Evolutionary conservation across 805 yeast genomes (phyloP).

Genomic region (Zygosaccharomyces siamensis): DNA sequence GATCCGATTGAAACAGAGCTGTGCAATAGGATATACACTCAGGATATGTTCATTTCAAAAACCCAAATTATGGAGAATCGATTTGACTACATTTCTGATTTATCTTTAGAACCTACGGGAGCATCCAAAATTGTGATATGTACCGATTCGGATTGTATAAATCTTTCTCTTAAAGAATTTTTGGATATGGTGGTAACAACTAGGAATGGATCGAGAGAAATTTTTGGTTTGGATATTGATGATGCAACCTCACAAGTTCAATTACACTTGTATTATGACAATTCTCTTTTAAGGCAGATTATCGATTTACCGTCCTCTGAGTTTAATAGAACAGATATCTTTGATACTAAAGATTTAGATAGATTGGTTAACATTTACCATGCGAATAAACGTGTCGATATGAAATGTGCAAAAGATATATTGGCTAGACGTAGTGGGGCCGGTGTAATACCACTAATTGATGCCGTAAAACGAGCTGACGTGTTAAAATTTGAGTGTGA

Average conservation of each 20-base stretch:
- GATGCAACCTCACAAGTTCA: constrained; percentile 34
- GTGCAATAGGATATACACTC: constrained; percentile 36
- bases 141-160: constrained; percentile 32
- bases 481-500: constrained; percentile 2
- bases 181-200: neutral
- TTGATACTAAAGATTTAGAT: neutral
- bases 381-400: neutral
- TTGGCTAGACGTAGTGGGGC: neutral
- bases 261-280: constrained; percentile 46
- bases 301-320: neutral
- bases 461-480: neutral
- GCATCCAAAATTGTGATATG: constrained; percentile 50
- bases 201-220: neutral
- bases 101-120: constrained; percentile 44
- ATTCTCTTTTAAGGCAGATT: constrained; percentile 37
- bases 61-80: constrained; percentile 34
- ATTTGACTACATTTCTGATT: constrained; percentile 49
- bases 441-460: neutral
- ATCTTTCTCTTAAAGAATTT: constrained; percentile 33
- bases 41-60: constrained; percentile 29
- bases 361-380: neutral
- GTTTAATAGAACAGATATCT: neutral
- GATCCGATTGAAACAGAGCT: constrained; percentile 42
- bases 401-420: neutral
- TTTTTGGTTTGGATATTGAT: neutral